A percentile compares a stretch with the other conserved stretches of the same genome.
phyloP scores from a whole-genome alignment of 1,284 basidiomycete species.

The Exobasidium rhododendri region DNA sequence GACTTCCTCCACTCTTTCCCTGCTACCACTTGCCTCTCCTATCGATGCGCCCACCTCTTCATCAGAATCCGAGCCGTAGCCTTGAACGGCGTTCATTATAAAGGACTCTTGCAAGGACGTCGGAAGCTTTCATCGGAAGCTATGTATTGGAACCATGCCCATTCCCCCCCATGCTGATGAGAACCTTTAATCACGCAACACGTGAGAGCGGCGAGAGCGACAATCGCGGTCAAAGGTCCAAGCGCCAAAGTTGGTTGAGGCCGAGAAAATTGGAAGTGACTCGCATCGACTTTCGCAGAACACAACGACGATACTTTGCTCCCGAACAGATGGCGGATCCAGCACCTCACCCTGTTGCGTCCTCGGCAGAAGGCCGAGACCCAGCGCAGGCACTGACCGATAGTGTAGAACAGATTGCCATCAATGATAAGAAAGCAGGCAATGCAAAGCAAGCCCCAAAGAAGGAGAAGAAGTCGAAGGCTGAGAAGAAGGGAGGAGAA shows the following conservation, averaged over 20 bases:
- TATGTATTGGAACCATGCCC: too few relatives aligned
- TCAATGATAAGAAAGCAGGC: conserved; percentile 21
- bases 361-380: conserved; percentile 1
- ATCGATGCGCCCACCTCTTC: conserved; percentile 8
- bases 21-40: background rate
- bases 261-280: too few relatives aligned
- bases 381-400: conserved; percentile 4
- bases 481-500: conserved; percentile 23
- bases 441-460: conserved; percentile 22
- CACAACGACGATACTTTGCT: too few relatives aligned
- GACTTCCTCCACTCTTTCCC: background rate
- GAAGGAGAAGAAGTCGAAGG: conserved; percentile 44
- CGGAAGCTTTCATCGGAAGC: too few relatives aligned
- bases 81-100: conserved; percentile 15
- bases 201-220: too few relatives aligned
- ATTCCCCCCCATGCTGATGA: too few relatives aligned
- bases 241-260: too few relatives aligned
- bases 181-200: too few relatives aligned
- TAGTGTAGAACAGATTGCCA: background rate
- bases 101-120: too few relatives aligned
- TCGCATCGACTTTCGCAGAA: too few relatives aligned
- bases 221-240: too few relatives aligned
- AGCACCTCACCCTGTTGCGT: conserved; percentile 8
- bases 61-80: conserved; percentile 17
- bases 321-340: conserved; percentile 12